Conservation (phyloP, 371 early-diverging fungal genomes). For the Mortierella sp. region DNA sequence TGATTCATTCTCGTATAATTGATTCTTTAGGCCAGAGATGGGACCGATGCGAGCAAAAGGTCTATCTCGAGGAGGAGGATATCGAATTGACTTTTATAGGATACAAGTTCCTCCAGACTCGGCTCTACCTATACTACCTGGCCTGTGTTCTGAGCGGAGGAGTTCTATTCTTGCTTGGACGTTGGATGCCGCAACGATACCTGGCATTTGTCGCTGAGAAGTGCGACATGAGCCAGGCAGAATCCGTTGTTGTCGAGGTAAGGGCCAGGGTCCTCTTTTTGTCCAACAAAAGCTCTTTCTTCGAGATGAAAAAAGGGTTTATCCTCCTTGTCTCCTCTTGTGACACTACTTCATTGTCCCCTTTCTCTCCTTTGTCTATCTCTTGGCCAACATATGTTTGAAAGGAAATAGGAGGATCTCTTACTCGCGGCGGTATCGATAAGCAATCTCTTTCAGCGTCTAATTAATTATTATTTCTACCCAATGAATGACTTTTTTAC, state of each 20-base stretch:
- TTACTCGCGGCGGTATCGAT: background rate
- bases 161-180: conserved; percentile 78
- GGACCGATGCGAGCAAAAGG: conserved; percentile 27
- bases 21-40: background rate
- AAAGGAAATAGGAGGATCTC: background rate
- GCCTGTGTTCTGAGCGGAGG: conserved; percentile 81
- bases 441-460: background rate
- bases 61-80: conserved; percentile 61
- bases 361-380: background rate
- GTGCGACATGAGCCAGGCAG: conserved; percentile 77
- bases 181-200: conserved; percentile 89
- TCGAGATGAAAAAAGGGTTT: background rate
- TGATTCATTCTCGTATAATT: background rate
- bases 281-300: background rate
- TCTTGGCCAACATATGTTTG: background rate
- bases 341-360: background rate
- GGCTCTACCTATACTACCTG: conserved; percentile 70
- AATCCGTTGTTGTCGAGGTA: conserved; percentile 78
- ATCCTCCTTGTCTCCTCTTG: background rate
- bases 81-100: conserved; percentile 75
- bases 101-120: conserved; percentile 64
- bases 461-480: background rate
- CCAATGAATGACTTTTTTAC: background rate
- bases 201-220: conserved; percentile 73
- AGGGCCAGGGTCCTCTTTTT: background rate